Evolutionary conservation across 179 eudicot genomes (phyloP), one percentile per base, ranked within the genome.

Genomic region (Pouteria campechiana): DNA sequence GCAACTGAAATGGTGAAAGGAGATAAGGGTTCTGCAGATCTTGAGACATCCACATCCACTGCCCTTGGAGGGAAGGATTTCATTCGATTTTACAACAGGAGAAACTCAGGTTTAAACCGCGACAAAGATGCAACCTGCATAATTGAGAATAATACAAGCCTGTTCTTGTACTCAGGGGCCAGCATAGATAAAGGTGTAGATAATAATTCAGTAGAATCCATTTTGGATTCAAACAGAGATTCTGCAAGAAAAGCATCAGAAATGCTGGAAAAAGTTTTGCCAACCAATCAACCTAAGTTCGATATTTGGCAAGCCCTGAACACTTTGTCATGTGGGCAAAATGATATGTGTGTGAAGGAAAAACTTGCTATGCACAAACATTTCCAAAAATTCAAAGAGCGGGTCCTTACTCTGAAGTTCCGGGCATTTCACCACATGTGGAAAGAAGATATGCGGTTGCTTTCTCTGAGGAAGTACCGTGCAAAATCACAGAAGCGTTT

Each of bases 361-460:
- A 80, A 60, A 45, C 66, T 75, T 58, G 44, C 59, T 23, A 57
- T 3, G 63, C 76, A 74, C 70, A 83, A 74, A 65, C 79, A 47
- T 25, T 57, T 39, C 25, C 46, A 54, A 25, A 70, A 20, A 20
- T 75, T 83, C 41, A 74, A 74, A 60, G 97, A 83, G 69, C 69
- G 76, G 44, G 78, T 70, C 12, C 25, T 78, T 24, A 54, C 74
- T 7, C 57, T 93, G 46, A 93, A 83, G 54, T 88, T 66, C 54
- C 65, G 79, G 53, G 79, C 70, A 28, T 67, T 73, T 32, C 86
- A 69, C 52, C 79, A 76, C 41, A 65, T 78, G 14, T 93, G 96
- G 96, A 83, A 81, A 64, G 86, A 83, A 59, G 89, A 81, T 25
- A 32, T 79, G 58, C 81, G 71, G 20, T 43, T 70, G 50, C 79